Base-by-base conservation (phyloP, 140 eudicot species). In the Bidens hawaiensis region DNA sequence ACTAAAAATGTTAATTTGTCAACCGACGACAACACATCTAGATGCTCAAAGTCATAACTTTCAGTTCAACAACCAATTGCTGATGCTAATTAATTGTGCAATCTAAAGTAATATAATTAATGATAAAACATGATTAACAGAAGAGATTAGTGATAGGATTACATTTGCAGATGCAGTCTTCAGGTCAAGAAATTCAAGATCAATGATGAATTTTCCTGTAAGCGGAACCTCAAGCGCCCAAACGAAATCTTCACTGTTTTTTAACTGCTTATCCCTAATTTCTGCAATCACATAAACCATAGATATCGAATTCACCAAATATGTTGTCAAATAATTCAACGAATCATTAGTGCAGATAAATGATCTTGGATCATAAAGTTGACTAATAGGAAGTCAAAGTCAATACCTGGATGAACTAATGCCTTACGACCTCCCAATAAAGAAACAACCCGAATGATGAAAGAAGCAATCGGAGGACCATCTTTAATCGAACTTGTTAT, bases 211-310 rank as follows among this genome's bases (percentile, higher is more conserved):
- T 61, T 81, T 93, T 47, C 96, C 99, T 1, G 88, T 75, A 43
- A 85, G 75, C 1, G 94, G 99, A 49, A 81, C 82, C 64, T 93
- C 95, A 57, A 88, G 74, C 10, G 88, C 79, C 99, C 99, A 93
- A 56, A 88, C 79, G 43, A 93, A 93, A 79, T 82, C 96, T 27
- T 88, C 99, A 58, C 74, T 88, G 76, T 34, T 81, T 78, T 85
- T 88, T 38, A 93, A 76, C 79, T 75, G 85, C 77, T 81, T 89
- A 75, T 93, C 96, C 54, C 62, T 83, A 72, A 93, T 78, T 65
- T 83, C 99, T 93, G 86, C 87, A 75, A 6, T 67, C 42, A 68
- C 19, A 67, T 4, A 36, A 21, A 52, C 51, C 18, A 22, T 22
- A 31, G 26, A 26, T 22, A 22, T 21, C 60, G 31, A 31, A 25